These are phyloP conservation scores for Dioscorea zingiberensis DNA, from an alignment of 106 monocot genomes.

Conservation along the genomic window DNA sequence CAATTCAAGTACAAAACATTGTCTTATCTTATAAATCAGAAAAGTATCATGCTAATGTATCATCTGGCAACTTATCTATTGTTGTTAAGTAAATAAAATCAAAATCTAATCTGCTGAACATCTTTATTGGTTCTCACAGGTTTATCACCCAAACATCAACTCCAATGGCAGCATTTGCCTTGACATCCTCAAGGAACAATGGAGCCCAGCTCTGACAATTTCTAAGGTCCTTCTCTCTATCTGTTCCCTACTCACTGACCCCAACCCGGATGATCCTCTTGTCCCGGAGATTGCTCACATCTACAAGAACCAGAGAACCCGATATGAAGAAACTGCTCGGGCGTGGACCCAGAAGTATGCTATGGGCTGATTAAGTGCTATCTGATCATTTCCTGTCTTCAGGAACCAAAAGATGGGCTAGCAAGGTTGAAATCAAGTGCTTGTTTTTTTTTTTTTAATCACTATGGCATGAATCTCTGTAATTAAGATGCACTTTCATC, in stretches of 20 bases:
- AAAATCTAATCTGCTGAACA: too few species aligned
- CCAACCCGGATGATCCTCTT: conserved; percentile 7
- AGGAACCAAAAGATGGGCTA: too few species aligned
- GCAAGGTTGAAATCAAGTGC: too few species aligned
- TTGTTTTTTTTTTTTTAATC: too few species aligned
- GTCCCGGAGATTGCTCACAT: conserved; percentile 10
- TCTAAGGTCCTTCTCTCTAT: conserved; percentile 11
- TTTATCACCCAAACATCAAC: conserved; percentile 11
- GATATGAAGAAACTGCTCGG: conserved; percentile 6
- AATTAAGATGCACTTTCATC: too few species aligned
- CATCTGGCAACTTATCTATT: too few species aligned
- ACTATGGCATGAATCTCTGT: too few species aligned
- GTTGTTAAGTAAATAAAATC: too few species aligned
- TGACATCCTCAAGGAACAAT: conserved; percentile 10
- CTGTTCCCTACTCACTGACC: conserved; percentile 10
- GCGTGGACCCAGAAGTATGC: conserved; percentile 14
- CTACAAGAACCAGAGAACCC: conserved; percentile 11
- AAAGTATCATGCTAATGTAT: too few species aligned
- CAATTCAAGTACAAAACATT: too few species aligned
- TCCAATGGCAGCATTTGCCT: conserved; percentile 10
- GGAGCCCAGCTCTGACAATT: conserved; percentile 12
- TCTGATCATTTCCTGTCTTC: too few species aligned
- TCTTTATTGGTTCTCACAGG: not conserved
- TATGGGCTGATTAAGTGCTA: conserved; percentile 4
- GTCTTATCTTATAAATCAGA: too few species aligned